Base-by-base conservation (phyloP, 2,329 filamentous ascomycete species). In the Gremmenia infestans region DNA sequence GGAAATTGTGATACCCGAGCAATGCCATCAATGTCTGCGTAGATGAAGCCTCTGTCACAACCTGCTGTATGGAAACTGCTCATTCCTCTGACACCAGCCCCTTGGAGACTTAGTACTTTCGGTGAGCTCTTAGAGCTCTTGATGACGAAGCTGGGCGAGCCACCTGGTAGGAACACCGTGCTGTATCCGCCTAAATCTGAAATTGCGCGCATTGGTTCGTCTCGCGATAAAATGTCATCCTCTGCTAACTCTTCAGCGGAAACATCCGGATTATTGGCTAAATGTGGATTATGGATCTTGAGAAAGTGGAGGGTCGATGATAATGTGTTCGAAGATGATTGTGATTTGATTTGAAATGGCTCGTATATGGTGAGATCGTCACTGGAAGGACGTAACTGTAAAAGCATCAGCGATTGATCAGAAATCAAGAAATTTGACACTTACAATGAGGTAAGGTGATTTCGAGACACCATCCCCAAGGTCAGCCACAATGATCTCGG, bases 291-390 rank as follows among this genome's bases (percentile, higher is more conserved):
- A 1, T 82, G 72, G 0, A 88, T 73, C 71, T 96, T 96, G 54
- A 87, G 78, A 71, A 96, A 96, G 53, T 85, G 82, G 11, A 97
- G 74, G 7, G 79, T 81, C 12, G 64, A 61, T 17, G 65, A 62
- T 6, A 70, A 59, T 3, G 60, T 46, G 28, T 51, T 52, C 11
- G 58, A 22, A 47, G 62, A 50, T 32, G 56, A 49, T 3, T 55
- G 25, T 28, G 67, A 68, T 40, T 68, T 73, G 58, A 74, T 74
- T 43, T 82, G 78, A 63, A 91, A 87, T 1, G 93, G 91, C 68
- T 94, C 85, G 69, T 97, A 99, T 47, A 97, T 81, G 11, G 88
- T 87, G 36, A 97, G 75, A 67, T 97, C 92, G 61, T 96, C 88
- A 57, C 83, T 86, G 9, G 82, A 79, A 49, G 90, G 90, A 50